phyloP scores from a whole-genome alignment of 129 eudicot species.

The Smallanthus sonchifolius region DNA sequence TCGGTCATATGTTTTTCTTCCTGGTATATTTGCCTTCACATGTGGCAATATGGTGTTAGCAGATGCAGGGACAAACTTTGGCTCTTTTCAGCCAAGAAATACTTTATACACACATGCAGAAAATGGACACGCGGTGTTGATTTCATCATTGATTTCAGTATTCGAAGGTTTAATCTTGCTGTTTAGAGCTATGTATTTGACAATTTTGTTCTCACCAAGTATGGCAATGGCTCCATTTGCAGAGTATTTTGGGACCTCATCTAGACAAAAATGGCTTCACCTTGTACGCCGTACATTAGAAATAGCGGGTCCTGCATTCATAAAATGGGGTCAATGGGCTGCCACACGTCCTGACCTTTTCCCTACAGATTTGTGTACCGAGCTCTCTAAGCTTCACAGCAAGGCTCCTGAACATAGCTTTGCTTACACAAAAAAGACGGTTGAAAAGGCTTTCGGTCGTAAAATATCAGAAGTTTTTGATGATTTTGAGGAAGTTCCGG shows the following conservation, averaged over 20 bases:
- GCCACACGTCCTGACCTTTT: conserved; percentile 90
- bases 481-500: conserved; percentile 77
- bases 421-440: conserved; percentile 65
- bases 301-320: conserved; percentile 89
- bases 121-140: conserved; percentile 52
- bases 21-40: conserved; percentile 60
- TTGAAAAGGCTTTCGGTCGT: conserved; percentile 86
- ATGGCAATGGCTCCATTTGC: conserved; percentile 80
- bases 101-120: conserved; percentile 47
- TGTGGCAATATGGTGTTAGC: conserved; percentile 54
- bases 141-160: conserved; percentile 42
- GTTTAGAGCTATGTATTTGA: conserved; percentile 63
- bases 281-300: conserved; percentile 73
- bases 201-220: conserved; percentile 73
- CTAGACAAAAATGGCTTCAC: conserved; percentile 73
- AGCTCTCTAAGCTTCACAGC: conserved; percentile 76
- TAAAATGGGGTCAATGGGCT: conserved; percentile 99
- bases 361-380: conserved; percentile 69
- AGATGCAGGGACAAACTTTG: conserved; percentile 41
- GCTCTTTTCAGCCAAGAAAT: conserved; percentile 39
- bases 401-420: conserved; percentile 95
- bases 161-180: conserved; percentile 55
- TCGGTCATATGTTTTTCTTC: conserved; percentile 60
- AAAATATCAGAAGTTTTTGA: conserved; percentile 75
- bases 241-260: conserved; percentile 61